A percentile compares a stretch with the other conserved stretches of the same genome.
Evolutionary conservation across 495 filamentous ascomycete genomes (phyloP).

Genomic region (Diplogelasinospora grovesii): DNA sequence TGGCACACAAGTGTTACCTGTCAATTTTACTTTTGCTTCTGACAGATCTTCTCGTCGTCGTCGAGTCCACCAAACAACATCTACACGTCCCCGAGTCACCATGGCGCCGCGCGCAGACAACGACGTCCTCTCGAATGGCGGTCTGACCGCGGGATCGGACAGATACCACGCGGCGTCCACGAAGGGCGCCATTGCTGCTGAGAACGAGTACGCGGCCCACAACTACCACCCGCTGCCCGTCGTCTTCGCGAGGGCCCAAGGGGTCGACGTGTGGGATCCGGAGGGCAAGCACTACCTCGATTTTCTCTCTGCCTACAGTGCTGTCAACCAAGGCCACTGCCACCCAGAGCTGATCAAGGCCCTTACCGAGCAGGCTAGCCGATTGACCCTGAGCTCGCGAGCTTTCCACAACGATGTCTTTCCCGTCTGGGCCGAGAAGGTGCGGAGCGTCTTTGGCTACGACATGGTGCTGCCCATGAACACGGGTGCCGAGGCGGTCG

Average conservation of each 20-base stretch:
- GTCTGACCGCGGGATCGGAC: conserved; percentile 28
- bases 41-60: too few relatives aligned
- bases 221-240: conserved; percentile 98
- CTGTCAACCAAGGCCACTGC: conserved; percentile 98
- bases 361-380: conserved; percentile 80
- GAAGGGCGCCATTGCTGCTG: conserved; percentile 67
- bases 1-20: too few relatives aligned
- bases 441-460: conserved; percentile 80
- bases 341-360: conserved; percentile 92
- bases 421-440: conserved; percentile 89
- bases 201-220: conserved; percentile 85
- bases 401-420: conserved; percentile 99
- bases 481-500: conserved; percentile 97
- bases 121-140: conserved; percentile 26
- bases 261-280: conserved; percentile 91
- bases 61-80: too few relatives aligned
- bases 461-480: conserved; percentile 99
- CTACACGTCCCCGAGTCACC: conserved; percentile 11
- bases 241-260: conserved; percentile 76
- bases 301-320: conserved; percentile 95
- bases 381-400: conserved; percentile 86
- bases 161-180: conserved; percentile 77
- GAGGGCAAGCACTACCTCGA: conserved; percentile 96
- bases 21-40: too few relatives aligned
- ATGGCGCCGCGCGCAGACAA: conserved; percentile 55